Evolutionary conservation across 345 rosid genomes (phyloP), one percentile per base, ranked within the genome.

Genomic region (Reutealis trisperma): DNA sequence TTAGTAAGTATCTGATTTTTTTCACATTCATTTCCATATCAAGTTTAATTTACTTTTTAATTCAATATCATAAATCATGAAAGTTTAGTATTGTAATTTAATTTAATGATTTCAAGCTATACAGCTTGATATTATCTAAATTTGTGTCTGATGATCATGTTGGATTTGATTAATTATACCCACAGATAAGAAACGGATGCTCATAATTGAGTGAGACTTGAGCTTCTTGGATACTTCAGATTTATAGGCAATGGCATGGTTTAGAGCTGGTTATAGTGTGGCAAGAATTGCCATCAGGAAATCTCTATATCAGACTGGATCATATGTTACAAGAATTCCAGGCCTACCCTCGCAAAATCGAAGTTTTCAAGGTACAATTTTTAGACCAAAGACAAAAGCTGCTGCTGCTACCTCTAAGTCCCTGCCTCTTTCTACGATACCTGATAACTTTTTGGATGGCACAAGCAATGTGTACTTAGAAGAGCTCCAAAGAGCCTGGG

Each of bases 401-500:
- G 5, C 41, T 34, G 89, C 91, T 3, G 94, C 93, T 8, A 82
- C 86, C 66, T 90, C 97, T 30, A 89, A 84, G 13, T 86, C 96
- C 16, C 92, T 88, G 14, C 94, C 92, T 0, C 91, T 93, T 24
- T 88, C 94, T n/a, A 89, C 81, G 87, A 84, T 87, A 30, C 83
- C 95, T 63, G 97, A 93, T 78, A 91, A 87, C 65, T 93, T 93
- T 78, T 81, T 93, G 49, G 96, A 91, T 83, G 96, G 90, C 32
- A 87, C 97, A 3, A 93, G 94, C 62, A 91, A 94, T 80, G 92
- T 91, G 2, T 93, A 93, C 79, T 75, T 91, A 11, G 97, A 93
- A 82, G 94, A 89, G 89, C 86, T 93, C 30, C 94, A 93, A 62
- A 83, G 88, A 64, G 88, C 97, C 22, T 91, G 97, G 97, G 92